phyloP scores from a whole-genome alignment of 768 basidiomycete genomes.

The Suillus fuscotomentosus region DNA sequence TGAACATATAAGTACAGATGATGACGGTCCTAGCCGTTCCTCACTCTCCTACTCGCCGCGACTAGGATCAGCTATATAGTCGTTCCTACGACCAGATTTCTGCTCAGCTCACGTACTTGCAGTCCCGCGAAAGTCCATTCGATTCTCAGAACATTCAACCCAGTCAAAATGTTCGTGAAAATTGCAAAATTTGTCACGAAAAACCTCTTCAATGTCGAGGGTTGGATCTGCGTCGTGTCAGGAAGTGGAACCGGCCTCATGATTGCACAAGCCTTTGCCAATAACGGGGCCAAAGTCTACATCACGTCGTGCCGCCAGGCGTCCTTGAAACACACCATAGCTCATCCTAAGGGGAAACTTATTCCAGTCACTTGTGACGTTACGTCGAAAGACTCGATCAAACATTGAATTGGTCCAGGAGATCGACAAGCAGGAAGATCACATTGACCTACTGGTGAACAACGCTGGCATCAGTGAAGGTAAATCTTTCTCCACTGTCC shows the following conservation, averaged over 20 bases:
- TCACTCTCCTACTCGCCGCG: neutral
- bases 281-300: too few relatives aligned
- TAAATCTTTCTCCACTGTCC: too few relatives aligned
- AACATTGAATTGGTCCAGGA: constrained; percentile 21
- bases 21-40: neutral
- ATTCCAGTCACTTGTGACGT: constrained; percentile 27
- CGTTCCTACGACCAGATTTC: neutral
- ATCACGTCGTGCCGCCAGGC: constrained; percentile 20
- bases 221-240: constrained; percentile 51
- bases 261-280: too few relatives aligned
- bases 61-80: neutral
- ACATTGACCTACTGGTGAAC: constrained; percentile 71
- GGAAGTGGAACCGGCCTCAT: constrained; percentile 61
- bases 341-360: constrained; percentile 27
- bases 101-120: neutral
- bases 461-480: constrained; percentile 58
- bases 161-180: constrained; percentile 1
- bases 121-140: neutral
- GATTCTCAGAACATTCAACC: neutral
- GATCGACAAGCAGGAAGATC: constrained; percentile 35
- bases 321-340: constrained; percentile 29
- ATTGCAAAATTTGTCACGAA: constrained; percentile 3
- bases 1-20: too few relatives aligned
- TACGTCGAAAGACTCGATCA: constrained; percentile 20
- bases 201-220: constrained; percentile 8